Evolutionary conservation across 108 stramenopile species (phyloP).

Genomic region (Mediolabrus comicus): DNA sequence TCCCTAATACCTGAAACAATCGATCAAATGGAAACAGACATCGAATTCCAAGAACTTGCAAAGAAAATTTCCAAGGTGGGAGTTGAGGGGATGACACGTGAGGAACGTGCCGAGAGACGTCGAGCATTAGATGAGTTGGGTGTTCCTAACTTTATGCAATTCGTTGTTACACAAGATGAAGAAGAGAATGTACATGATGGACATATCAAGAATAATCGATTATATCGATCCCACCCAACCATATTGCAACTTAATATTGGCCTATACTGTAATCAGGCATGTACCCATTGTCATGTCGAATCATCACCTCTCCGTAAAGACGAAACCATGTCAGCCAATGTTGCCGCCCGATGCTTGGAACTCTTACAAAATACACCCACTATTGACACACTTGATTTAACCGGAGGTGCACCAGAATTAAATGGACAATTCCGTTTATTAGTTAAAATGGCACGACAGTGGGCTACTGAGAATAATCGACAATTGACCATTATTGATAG

Average conservation of each 20-base stretch:
- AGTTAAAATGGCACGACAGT: constrained; percentile 75
- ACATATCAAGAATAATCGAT: constrained; percentile 15
- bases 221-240: constrained; percentile 36
- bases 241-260: constrained; percentile 97
- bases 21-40: constrained; percentile 60
- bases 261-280: constrained; percentile 97
- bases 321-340: constrained; percentile 87
- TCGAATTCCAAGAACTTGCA: constrained; percentile 66
- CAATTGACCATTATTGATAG: constrained; percentile 92
- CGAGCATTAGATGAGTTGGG: constrained; percentile 86
- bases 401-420: constrained; percentile 97
- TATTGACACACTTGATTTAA: constrained; percentile 91
- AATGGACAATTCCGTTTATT: constrained; percentile 88
- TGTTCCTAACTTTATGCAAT: constrained; percentile 77
- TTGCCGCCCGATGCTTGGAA: constrained; percentile 85
- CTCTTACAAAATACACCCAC: constrained; percentile 75
- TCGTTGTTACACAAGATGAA: constrained; percentile 48
- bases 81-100: constrained; percentile 62
- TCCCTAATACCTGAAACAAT: constrained; percentile 73
- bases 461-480: constrained; percentile 54
- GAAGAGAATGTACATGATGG: neutral
- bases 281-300: constrained; percentile 94
- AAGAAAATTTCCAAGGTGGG: constrained; percentile 60
- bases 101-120: constrained; percentile 84
- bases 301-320: constrained; percentile 87